A percentile compares a stretch with the other conserved stretches of the same genome.
Evolutionary conservation across 202 grass and related monocot species (phyloP).

Genomic region (Bolboschoenoplectus hybrid): DNA sequence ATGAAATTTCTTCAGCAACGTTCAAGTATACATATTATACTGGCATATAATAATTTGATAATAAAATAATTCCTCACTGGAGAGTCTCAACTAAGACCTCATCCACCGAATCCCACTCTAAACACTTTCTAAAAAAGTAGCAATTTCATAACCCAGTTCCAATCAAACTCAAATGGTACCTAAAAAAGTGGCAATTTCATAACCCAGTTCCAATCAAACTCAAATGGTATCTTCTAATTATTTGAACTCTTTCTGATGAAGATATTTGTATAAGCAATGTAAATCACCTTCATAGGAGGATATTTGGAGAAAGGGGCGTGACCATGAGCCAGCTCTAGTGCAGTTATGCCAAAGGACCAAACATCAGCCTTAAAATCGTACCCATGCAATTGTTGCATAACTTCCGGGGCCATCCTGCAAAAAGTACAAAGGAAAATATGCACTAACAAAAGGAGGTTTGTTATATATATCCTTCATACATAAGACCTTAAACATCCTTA

Average conservation of each 20-base stretch:
- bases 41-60: conserved; percentile 29
- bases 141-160: conserved; percentile 7
- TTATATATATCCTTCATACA: conserved; percentile 21
- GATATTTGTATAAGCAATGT: conserved; percentile 23
- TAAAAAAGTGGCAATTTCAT: background rate
- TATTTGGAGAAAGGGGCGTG: conserved; percentile 98
- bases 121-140: background rate
- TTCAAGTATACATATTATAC: conserved; percentile 33
- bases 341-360: conserved; percentile 98
- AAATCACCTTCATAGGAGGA: conserved; percentile 91
- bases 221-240: background rate
- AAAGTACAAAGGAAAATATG: conserved; percentile 42
- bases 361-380: conserved; percentile 99
- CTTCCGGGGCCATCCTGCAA: conserved; percentile 97
- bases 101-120: background rate
- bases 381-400: conserved; percentile 98
- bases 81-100: background rate
- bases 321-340: conserved; percentile 92
- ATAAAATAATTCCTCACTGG: background rate
- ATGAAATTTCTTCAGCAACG: background rate
- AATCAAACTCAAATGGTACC: background rate
- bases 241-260: background rate
- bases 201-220: conserved; percentile 7
- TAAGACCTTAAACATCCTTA: conserved; percentile 8
- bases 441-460: conserved; percentile 29